phyloP scores from a whole-genome alignment of 768 basidiomycete species.

The Mycena galericulata region DNA sequence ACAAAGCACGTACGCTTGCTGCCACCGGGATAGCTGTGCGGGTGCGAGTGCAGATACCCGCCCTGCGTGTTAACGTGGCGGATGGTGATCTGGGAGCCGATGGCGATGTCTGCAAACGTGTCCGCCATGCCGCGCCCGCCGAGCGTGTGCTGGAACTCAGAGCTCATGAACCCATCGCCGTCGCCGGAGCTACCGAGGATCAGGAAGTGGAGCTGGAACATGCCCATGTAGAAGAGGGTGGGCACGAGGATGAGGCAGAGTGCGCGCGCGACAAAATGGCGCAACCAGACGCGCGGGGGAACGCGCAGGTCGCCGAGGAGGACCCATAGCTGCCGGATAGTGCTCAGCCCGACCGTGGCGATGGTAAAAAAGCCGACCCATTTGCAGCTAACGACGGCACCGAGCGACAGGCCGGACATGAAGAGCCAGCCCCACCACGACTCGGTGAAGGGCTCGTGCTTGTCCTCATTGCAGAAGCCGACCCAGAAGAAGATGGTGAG shows the following conservation, averaged over 20 bases:
- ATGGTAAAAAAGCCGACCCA: slow-evolving; percentile 99
- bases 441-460: slow-evolving; percentile 82
- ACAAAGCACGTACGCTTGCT: slow-evolving; percentile 74
- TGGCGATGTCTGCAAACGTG: slow-evolving; percentile 90
- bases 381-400: slow-evolving; percentile 94
- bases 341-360: slow-evolving; percentile 90
- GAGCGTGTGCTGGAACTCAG: slow-evolving; percentile 97
- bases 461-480: slow-evolving; percentile 93
- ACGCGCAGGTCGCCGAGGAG: slow-evolving; percentile 90
- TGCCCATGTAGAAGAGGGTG: slow-evolving; percentile 90
- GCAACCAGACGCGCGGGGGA: slow-evolving; percentile 77
- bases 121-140: slow-evolving; percentile 91
- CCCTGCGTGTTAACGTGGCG: slow-evolving; percentile 98
- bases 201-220: slow-evolving; percentile 96
- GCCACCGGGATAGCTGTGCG: slow-evolving; percentile 90
- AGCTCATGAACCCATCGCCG: slow-evolving; percentile 99
- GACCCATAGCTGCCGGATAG: slow-evolving; percentile 88
- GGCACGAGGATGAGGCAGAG: slow-evolving; percentile 91
- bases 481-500: slow-evolving; percentile 89
- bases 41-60: slow-evolving; percentile 97
- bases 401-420: slow-evolving; percentile 89
- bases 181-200: slow-evolving; percentile 92
- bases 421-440: slow-evolving; percentile 95
- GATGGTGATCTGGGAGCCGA: slow-evolving; percentile 86
- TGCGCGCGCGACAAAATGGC: slow-evolving; percentile 91